Percentiles rank a stretch among this genome's conserved stretches.
Evolutionary conservation across 139 green algal genomes (phyloP).

Genomic region (Coelastrella sp.): DNA sequence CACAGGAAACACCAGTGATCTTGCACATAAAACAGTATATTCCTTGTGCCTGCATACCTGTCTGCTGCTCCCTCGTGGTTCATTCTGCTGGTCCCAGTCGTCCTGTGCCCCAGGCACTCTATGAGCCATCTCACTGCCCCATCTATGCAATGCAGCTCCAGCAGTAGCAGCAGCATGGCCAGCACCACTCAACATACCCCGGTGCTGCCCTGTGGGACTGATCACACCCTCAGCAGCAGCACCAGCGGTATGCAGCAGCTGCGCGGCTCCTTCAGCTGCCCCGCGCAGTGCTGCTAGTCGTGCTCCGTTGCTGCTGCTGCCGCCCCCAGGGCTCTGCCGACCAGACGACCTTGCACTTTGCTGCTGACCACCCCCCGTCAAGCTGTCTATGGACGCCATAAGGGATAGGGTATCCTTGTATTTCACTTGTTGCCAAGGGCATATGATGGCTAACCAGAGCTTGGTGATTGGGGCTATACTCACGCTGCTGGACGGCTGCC

Average conservation of each 20-base stretch:
- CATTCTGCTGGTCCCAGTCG: background rate
- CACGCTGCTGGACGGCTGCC: slow-evolving; percentile 62
- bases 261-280: background rate
- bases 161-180: slow-evolving; percentile 13
- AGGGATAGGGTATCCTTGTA: background rate
- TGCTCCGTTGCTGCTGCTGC: background rate
- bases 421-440: slow-evolving; percentile 66
- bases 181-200: background rate
- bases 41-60: too few species aligned
- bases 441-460: slow-evolving; percentile 72
- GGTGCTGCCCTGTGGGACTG: background rate
- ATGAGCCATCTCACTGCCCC: slow-evolving; percentile 17
- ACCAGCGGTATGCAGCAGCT: background rate
- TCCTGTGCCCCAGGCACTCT: background rate
- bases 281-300: background rate
- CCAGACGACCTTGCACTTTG: background rate
- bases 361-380: background rate
- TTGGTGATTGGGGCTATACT: slow-evolving; percentile 71
- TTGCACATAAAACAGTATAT: too few species aligned
- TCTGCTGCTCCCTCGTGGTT: too few species aligned
- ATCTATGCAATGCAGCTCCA: slow-evolving; percentile 27
- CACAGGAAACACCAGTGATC: too few species aligned
- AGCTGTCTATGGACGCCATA: background rate
- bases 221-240: background rate
- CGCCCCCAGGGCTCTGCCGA: background rate